phyloP scores from a whole-genome alignment of 139 green algal species.

The Parachlorella kessleri region DNA sequence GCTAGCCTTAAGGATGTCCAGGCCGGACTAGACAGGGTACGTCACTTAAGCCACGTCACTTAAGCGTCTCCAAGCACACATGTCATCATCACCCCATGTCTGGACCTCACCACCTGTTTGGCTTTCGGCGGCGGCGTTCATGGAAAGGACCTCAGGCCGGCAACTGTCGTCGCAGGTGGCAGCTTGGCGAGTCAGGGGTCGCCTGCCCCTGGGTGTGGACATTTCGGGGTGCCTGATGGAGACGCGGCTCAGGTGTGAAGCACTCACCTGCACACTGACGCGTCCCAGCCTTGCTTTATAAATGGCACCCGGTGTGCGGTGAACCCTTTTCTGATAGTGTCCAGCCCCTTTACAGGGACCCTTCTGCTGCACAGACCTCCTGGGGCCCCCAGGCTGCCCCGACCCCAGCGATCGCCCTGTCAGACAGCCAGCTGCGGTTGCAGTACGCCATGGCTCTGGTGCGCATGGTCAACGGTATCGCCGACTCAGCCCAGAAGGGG shows the following conservation, averaged over 20 bases:
- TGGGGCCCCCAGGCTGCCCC: not conserved
- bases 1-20: not conserved
- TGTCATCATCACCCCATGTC: too few species aligned
- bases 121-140: too few species aligned
- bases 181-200: slow-evolving; percentile 65
- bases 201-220: slow-evolving; percentile 71
- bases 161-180: slow-evolving; percentile 57
- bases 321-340: not conserved
- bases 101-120: too few species aligned
- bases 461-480: slow-evolving; percentile 83
- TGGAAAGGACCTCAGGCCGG: too few species aligned
- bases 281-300: too few species aligned
- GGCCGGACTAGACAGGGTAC: slow-evolving; percentile 24
- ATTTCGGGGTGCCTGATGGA: slow-evolving; percentile 63
- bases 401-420: not conserved
- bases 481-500: slow-evolving; percentile 76
- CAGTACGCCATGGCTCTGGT: slow-evolving; percentile 62
- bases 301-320: too few species aligned
- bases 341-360: not conserved
- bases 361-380: not conserved
- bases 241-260: slow-evolving; percentile 35
- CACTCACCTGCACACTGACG: too few species aligned
- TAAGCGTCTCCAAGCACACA: too few species aligned
- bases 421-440: slow-evolving; percentile 43
- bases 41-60: not conserved